Evolutionary conservation across 176 grass and related monocot genomes (phyloP).

Genomic region (Thinopyrum elongatum): DNA sequence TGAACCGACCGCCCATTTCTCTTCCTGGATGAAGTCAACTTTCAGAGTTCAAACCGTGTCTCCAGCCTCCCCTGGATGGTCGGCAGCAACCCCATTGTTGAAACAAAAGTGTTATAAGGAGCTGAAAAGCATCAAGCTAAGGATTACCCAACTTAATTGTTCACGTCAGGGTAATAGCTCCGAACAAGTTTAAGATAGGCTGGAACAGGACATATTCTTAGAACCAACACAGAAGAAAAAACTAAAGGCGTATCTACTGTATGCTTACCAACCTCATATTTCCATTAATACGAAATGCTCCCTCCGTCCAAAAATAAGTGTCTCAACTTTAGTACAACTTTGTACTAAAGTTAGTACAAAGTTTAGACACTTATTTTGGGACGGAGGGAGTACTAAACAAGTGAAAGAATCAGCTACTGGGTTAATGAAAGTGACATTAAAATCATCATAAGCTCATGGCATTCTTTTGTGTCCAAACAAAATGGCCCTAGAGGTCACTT

Average conservation of each 20-base stretch:
- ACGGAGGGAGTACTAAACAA: too few relatives aligned
- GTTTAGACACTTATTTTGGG: too few relatives aligned
- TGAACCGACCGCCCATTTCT: neutral
- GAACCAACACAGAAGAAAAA: conserved; percentile 7
- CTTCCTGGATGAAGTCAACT: neutral
- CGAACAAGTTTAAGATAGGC: conserved; percentile 92
- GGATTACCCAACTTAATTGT: conserved; percentile 68
- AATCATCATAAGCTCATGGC: neutral
- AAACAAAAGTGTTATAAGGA: neutral
- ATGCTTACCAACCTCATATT: neutral
- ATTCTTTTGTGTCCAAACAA: conserved; percentile 3
- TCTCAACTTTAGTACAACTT: too few relatives aligned
- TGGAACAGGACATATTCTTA: conserved; percentile 44
- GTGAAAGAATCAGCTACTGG: neutral
- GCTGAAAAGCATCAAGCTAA: neutral
- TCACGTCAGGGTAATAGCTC: conserved; percentile 94
- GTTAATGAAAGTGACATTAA: neutral
- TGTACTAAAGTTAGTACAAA: too few relatives aligned
- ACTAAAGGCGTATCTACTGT: neutral
- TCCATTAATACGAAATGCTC: neutral
- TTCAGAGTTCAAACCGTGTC: neutral
- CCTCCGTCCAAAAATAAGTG: too few relatives aligned
- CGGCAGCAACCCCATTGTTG: neutral
- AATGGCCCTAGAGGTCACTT: neutral
- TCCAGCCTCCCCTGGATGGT: neutral